A percentile compares a stretch with the other conserved stretches of the same genome.
These are phyloP conservation scores for Croton laevigatus DNA, from an alignment of 441 rosid species.

Conservation along the genomic window DNA sequence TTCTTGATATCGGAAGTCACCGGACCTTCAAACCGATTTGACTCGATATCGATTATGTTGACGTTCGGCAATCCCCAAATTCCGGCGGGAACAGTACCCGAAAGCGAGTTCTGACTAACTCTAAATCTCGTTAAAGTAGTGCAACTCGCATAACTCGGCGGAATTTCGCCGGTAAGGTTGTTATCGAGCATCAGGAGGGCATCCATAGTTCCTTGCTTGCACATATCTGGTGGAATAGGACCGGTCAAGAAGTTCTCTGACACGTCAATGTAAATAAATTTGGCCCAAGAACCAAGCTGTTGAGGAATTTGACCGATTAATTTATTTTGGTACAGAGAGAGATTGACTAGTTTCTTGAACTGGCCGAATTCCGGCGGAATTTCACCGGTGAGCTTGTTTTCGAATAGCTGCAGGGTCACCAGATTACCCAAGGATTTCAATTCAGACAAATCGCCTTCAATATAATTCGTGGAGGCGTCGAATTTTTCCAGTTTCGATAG, in stretches of 20 bases:
- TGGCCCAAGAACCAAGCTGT: constrained; percentile 69
- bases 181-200: constrained; percentile 70
- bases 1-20: constrained; percentile 55
- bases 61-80: constrained; percentile 81
- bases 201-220: constrained; percentile 69
- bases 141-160: constrained; percentile 64
- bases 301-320: constrained; percentile 72
- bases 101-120: constrained; percentile 61
- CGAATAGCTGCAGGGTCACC: constrained; percentile 60
- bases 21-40: constrained; percentile 60
- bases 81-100: constrained; percentile 66
- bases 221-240: constrained; percentile 84
- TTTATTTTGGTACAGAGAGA: constrained; percentile 66
- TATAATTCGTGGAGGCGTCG: constrained; percentile 56
- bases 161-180: constrained; percentile 72
- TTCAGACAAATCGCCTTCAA: constrained; percentile 71
- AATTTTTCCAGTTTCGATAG: constrained; percentile 54
- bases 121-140: constrained; percentile 57
- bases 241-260: constrained; percentile 76
- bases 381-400: constrained; percentile 62
- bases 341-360: constrained; percentile 55
- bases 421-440: constrained; percentile 52
- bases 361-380: constrained; percentile 73
- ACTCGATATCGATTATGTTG: constrained; percentile 57
- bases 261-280: constrained; percentile 73